Base-by-base conservation (phyloP, 1,139 yeast genomes). In the Suhomyces yuchorum region DNA sequence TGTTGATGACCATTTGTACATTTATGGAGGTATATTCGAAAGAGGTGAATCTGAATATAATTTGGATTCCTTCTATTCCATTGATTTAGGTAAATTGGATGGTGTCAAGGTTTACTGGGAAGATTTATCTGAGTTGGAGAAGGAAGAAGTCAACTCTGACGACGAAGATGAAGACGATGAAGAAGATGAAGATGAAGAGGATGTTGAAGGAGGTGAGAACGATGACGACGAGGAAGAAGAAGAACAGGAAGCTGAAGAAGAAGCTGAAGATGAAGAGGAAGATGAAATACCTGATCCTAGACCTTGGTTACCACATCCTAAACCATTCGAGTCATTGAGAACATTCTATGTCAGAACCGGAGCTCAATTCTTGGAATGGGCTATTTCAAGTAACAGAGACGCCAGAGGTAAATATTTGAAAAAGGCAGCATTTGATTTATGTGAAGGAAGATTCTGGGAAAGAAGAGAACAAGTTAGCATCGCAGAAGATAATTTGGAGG, bases 361-460 rank as follows among this genome's bases (percentile, higher is more conserved):
- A 47, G 85, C 93, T 2, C 81, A 84, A 39, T 92, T 92, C 68
- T 77, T 92, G 58, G 91, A 90, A 63, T 93, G 98, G 97, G 91
- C 96, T 2, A 87, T 87, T 55, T 85, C 95, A 2, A 85, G 87
- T 59, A 85, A 88, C 56, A 78, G 88, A 57, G 93, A 88, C 49
- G 85, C 90, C n/a, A 81, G 96, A 58, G 98, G 97, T 47, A 93
- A 93, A 65, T 86, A 89, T 59, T 78, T 93, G 66, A 91, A 92
- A 71, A 85, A 87, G 51, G 87, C 88, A 37, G 87, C 97, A 0
- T 93, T 93, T 64, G 97, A 91, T 56, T 70, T 92, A 52, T 87
- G 96, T 65, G 96, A 92, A 68, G 95, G 86, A 55, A 81, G 98
- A 71, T 93, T 96, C 95, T 93, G 98, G 98, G 98, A 93, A 65